These are phyloP conservation scores for Isatis tinctoria DNA, from an alignment of 345 rosid species.

Conservation along the genomic window DNA sequence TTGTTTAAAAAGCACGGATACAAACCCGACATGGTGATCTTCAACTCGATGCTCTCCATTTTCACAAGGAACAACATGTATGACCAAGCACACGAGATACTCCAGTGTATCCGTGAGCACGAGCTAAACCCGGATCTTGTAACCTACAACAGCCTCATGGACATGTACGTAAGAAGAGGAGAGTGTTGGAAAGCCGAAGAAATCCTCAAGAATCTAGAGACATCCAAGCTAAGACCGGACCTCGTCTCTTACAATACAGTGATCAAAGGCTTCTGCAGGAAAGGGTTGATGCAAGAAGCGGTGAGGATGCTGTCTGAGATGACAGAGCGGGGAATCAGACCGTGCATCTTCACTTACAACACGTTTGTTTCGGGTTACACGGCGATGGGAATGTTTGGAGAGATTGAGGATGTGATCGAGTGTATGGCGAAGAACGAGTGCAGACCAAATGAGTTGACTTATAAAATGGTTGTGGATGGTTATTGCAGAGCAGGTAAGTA, in stretches of 20 bases:
- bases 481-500: conserved; percentile 66
- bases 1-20: conserved; percentile 56
- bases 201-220: conserved; percentile 48
- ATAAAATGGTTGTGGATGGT: conserved; percentile 80
- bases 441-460: conserved; percentile 76
- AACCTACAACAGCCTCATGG: conserved; percentile 87
- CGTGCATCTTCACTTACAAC: conserved; percentile 84
- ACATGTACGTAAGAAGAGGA: conserved; percentile 79
- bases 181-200: conserved; percentile 91
- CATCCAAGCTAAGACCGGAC: conserved; percentile 53
- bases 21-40: conserved; percentile 78
- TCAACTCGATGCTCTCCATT: conserved; percentile 74
- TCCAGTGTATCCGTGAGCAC: conserved; percentile 44
- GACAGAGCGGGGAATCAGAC: conserved; percentile 61
- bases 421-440: conserved; percentile 68
- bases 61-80: conserved; percentile 65
- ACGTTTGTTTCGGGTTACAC: conserved; percentile 73
- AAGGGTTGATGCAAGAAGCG: conserved; percentile 81
- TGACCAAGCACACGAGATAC: conserved; percentile 52
- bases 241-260: conserved; percentile 86
- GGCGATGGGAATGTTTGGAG: conserved; percentile 56
- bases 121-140: conserved; percentile 77
- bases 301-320: conserved; percentile 71
- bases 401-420: conserved; percentile 62
- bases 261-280: conserved; percentile 87